Conservation (phyloP, 2,329 filamentous ascomycete genomes). For the Colletotrichum musae region DNA sequence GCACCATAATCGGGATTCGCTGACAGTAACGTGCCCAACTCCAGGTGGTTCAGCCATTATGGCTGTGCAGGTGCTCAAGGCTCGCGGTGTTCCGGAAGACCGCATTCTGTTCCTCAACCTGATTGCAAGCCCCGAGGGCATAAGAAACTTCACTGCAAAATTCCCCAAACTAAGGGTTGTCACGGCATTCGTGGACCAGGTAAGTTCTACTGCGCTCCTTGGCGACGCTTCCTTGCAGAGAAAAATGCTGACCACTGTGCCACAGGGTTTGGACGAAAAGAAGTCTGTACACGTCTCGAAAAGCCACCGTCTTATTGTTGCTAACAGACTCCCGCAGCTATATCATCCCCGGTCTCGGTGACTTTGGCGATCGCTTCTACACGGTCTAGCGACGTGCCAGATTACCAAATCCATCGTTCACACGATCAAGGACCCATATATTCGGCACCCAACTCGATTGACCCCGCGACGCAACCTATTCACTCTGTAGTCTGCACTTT, state of each 20-base stretch:
- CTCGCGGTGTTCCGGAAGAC: slow-evolving; percentile 92
- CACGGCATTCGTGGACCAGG: slow-evolving; percentile 93
- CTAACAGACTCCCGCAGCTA: slow-evolving; percentile 76
- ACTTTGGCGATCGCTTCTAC: slow-evolving; percentile 97
- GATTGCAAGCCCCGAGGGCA: slow-evolving; percentile 96
- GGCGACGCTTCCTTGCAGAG: neutral
- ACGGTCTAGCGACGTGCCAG: slow-evolving; percentile 73
- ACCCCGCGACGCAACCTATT: neutral
- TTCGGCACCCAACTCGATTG: neutral
- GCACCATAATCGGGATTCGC: neutral
- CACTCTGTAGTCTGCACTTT: neutral
- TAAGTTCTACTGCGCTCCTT: slow-evolving; percentile 48
- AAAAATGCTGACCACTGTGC: neutral
- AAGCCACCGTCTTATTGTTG: slow-evolving; percentile 39
- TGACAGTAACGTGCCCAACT: slow-evolving; percentile 15
- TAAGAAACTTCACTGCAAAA: slow-evolving; percentile 88
- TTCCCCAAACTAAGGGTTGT: slow-evolving; percentile 93
- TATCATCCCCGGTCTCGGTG: slow-evolving; percentile 92
- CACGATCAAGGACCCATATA: neutral
- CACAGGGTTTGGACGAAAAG: slow-evolving; percentile 90
- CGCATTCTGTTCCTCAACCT: slow-evolving; percentile 96
- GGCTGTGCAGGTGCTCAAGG: slow-evolving; percentile 94
- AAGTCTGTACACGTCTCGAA: slow-evolving; percentile 75
- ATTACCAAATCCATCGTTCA: neutral
- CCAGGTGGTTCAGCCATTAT: slow-evolving; percentile 94